Evolutionary conservation across 2,329 filamentous ascomycete species (phyloP).

Genomic region (Cytospora piceicola): DNA sequence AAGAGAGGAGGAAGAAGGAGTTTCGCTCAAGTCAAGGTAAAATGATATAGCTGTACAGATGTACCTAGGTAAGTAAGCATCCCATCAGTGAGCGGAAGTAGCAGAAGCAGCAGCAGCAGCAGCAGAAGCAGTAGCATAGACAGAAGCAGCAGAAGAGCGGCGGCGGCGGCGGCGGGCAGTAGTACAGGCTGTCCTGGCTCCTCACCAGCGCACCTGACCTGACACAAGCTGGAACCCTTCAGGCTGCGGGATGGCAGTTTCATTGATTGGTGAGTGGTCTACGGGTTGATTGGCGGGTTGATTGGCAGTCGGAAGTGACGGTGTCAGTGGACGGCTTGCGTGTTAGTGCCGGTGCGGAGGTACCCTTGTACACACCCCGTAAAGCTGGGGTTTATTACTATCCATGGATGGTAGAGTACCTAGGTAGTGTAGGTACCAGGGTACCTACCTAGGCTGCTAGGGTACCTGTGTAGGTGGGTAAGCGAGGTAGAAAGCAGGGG

Average conservation of each 20-base stretch:
- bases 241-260: slow-evolving; percentile 2
- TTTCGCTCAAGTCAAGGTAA: background rate
- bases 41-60: background rate
- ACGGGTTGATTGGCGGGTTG: slow-evolving; percentile 3
- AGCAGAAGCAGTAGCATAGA: background rate
- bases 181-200: slow-evolving; percentile 17
- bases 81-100: background rate
- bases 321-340: slow-evolving; percentile 17
- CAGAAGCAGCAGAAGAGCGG: background rate
- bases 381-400: background rate
- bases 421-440: no score
- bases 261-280: slow-evolving; percentile 4
- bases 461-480: no score
- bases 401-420: no score
- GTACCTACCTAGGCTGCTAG: no score
- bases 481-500: background rate
- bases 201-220: slow-evolving; percentile 19
- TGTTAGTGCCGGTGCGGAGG: slow-evolving; percentile 18
- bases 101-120: background rate
- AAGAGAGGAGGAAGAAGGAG: slow-evolving; percentile 22
- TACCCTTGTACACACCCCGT: background rate
- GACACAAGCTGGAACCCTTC: slow-evolving; percentile 18
- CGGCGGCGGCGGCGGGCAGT: background rate
- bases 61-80: background rate
- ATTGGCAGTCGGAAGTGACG: slow-evolving; percentile 20